Base-by-base conservation (phyloP, 768 basidiomycete genomes). In the Trametes coccinea region DNA sequence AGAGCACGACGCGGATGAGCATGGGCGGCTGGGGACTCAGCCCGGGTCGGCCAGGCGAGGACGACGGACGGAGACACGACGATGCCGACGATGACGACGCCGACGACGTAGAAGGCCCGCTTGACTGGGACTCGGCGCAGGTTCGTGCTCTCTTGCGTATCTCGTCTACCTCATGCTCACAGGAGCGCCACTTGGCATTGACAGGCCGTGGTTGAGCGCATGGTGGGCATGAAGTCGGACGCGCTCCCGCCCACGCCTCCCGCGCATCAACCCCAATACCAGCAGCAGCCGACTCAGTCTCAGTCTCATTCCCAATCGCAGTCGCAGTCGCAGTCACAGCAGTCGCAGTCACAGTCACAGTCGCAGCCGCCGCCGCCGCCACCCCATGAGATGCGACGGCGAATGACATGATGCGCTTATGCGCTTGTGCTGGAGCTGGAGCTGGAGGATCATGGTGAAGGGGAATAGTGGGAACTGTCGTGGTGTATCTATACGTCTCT, bases 71-170 rank as follows among this genome's bases (percentile, higher is more conserved):
- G 30, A 78, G 64, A 55, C 70, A 83, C 61, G 82, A 84, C 57
- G 84, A 84, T 53, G 83, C 52, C 22, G 72, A 66, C 14, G 82
- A 77, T 67, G 74, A 76, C 22, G 75, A 73, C 22, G 87, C 88
- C 39, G 86, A 73, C 22, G 87, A 88, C 39, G 86, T 88, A 6
- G 87, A 88, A 27, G 86, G 85, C 52, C 70, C 76, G 9, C 70
- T 84, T 67, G 85, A 88, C 61, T 88, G 85, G 86, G 88, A 88
- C 66, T 82, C 89, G 69, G 84, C 83, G 43, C 87, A 90, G 80
- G 87, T 84, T 60, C 59, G 69, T 52, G 29, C 22, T 6, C 4
- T 8, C 11, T 27, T 47, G n/a, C 10, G 11, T 47, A 11, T 3
- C 0, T 29, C 5, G 46, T 4, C 2, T 29, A 4, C 11, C 9